Evolutionary conservation across 2,329 filamentous ascomycete species (phyloP), one percentile per base, ranked within the genome.

Genomic region (Claviceps arundinis): DNA sequence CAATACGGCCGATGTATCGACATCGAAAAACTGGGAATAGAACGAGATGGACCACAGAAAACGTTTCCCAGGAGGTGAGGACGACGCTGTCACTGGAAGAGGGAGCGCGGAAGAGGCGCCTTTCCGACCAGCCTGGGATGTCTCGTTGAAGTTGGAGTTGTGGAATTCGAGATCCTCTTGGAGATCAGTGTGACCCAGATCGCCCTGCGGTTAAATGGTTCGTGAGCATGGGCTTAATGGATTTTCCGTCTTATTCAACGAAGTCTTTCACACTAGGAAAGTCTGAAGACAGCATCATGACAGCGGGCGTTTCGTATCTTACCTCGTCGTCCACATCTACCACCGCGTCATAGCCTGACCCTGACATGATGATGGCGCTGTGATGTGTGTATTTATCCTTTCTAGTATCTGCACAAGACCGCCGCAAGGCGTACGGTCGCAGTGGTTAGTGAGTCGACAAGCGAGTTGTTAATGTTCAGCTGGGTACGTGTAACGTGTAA

Each of bases 161-260:
- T 98, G 93, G 74, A 98, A 98, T 78, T 97, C 93, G 67, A 98
- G 89, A 71, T 97, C 93, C 69, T 96, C 91, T 75, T 96, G 89
- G 24, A 98, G 85, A 69, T 98, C 93, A 53, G 93, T 98, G 72
- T 96, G 90, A 63, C 93, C 93, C 66, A 98, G 83, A 71, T 98
- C 93, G 64, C 91, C 91, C 90, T 97, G 66, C n/a, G 5, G 9
- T 41, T 41, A 7, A 16, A 6, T 16, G 5, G 8, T 4, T 7
- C 13, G 38, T 40, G n/a, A 40, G 40, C 7, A 19, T 34, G 14
- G 8, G 8, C 14, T 43, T 43, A 6, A 19, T 14, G 24, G n/a
- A 9, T n/a, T n/a, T n/a, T 4, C 1, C n/a, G 19, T 42, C n/a
- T 4, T 14, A 26, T 8, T 13, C 7, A 9, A 30, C 7, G 37